These are phyloP conservation scores for Gossypium davidsonii DNA, from an alignment of 441 rosid genomes.

Conservation along the genomic window DNA sequence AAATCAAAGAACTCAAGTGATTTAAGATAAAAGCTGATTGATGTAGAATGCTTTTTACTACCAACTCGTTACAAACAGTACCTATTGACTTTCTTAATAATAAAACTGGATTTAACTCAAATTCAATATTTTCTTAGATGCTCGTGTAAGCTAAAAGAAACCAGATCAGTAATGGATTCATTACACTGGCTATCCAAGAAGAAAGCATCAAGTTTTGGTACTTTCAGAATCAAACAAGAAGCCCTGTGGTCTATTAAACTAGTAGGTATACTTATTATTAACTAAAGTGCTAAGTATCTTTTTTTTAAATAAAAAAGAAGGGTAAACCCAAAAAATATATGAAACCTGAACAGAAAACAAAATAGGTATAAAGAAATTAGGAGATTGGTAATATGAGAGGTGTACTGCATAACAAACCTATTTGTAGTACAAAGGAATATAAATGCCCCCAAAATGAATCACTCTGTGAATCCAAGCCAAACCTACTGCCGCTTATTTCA, in stretches of 20 bases:
- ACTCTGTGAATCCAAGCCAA: conserved; percentile 14
- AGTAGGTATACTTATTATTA: neutral
- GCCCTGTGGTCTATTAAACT: neutral
- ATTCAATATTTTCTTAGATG: neutral
- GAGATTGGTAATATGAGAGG: neutral
- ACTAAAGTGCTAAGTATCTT: neutral
- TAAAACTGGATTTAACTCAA: neutral
- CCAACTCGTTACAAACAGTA: neutral
- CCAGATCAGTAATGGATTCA: neutral
- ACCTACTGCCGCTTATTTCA: conserved; percentile 27
- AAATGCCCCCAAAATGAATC: conserved; percentile 23
- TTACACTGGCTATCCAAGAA: neutral
- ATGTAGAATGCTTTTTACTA: neutral
- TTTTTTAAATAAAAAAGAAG: neutral
- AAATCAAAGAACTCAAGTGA: neutral
- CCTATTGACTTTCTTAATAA: neutral
- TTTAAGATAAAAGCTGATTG: neutral
- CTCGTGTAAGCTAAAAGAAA: neutral
- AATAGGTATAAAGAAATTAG: neutral
- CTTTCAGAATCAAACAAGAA: neutral
- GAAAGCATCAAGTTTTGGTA: neutral
- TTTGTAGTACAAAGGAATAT: conserved; percentile 26
- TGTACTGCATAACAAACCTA: conserved; percentile 28
- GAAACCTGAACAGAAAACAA: neutral
- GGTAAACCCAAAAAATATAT: neutral